phyloP scores from a whole-genome alignment of 176 grass and related monocot species.

The Zizania latifolia region DNA sequence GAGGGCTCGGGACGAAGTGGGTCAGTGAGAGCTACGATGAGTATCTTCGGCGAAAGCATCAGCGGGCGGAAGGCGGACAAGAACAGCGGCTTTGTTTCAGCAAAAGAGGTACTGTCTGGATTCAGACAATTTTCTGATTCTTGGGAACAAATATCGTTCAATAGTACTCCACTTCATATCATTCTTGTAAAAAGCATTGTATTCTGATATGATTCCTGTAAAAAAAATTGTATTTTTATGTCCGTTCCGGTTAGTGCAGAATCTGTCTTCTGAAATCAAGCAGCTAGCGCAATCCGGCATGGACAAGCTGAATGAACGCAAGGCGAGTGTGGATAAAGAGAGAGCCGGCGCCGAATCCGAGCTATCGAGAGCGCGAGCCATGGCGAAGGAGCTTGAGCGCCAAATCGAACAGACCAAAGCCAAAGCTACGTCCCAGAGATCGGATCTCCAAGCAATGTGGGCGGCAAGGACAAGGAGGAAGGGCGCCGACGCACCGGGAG shows the following conservation, averaged over 20 bases:
- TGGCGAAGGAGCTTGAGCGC: slow-evolving; percentile 38
- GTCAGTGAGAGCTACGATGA: slow-evolving; percentile 65
- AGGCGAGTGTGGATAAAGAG: slow-evolving; percentile 45
- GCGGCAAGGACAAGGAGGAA: not conserved
- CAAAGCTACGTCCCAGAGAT: slow-evolving; percentile 29
- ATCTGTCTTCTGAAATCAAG: slow-evolving; percentile 33
- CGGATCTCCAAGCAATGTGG: slow-evolving; percentile 7
- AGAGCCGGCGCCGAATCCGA: slow-evolving; percentile 50
- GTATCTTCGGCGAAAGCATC: slow-evolving; percentile 78
- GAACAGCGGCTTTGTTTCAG: slow-evolving; percentile 10
- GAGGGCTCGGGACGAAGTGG: slow-evolving; percentile 34
- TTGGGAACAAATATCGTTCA: not conserved
- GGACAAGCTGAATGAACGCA: slow-evolving; percentile 44
- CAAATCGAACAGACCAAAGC: slow-evolving; percentile 56
- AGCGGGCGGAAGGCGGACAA: slow-evolving; percentile 41
- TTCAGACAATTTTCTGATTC: not conserved
- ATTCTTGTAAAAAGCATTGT: not conserved
- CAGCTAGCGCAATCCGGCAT: slow-evolving; percentile 38
- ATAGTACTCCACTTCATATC: not conserved
- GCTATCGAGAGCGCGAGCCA: slow-evolving; percentile 31
- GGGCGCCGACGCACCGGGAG: not conserved
- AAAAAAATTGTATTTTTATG: not conserved
- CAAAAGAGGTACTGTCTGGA: slow-evolving; percentile 52
- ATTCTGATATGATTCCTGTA: no score
- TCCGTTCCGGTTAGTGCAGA: slow-evolving; percentile 12